Base-by-base conservation (phyloP, 768 basidiomycete genomes). In the Russula ochroleuca region DNA sequence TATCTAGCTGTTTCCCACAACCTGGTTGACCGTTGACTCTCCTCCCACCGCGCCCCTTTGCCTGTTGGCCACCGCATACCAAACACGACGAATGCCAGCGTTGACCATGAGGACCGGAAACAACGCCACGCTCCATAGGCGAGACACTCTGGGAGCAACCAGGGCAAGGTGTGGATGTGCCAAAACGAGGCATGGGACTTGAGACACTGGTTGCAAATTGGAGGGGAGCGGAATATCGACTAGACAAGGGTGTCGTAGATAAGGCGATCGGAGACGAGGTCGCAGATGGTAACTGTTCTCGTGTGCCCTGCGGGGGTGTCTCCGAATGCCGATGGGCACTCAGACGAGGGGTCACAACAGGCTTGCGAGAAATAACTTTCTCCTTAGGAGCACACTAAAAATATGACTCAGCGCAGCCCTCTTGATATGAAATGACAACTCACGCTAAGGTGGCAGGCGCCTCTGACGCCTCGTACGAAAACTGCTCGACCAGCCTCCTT, bases 41-140 rank as follows among this genome's bases (percentile, higher is more conserved):
- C 74, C 75, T 78, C 69, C 70, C 68, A 59, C 73, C 73, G 38
- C 78, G 73, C 23, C 78, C 78, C 31, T 74, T 71, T 58, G 75
- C 77, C 33, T 75, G 74, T 72, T 84, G 89, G 0, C 92, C 92
- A 1, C 92, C 92, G 70, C 92, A 94, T 7, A 91, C 80, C 54
- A 94, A 79, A 73, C 92, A 94, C 43, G 79, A 71, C 8, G 81
- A 78, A 72, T 94, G 92, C 92, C 92, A 94, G 66, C 83, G 81
- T 37, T 86, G 85, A 40, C 88, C 88, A 64, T 89, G 86, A 25
- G 92, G 92, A 5, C 92, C 92, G 31, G 90, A 86, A 43, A 94
- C 87, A 35, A 93, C 90, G 10, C 92, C 92, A 62, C 83, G 79
- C 70, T 93, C 92, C 90, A 94, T 92, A 1, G 83, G 83, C 17